A percentile compares a stretch with the other conserved stretches of the same genome.
These are phyloP conservation scores for Pisolithus tinctorius DNA, from an alignment of 768 basidiomycete genomes.

Conservation along the genomic window DNA sequence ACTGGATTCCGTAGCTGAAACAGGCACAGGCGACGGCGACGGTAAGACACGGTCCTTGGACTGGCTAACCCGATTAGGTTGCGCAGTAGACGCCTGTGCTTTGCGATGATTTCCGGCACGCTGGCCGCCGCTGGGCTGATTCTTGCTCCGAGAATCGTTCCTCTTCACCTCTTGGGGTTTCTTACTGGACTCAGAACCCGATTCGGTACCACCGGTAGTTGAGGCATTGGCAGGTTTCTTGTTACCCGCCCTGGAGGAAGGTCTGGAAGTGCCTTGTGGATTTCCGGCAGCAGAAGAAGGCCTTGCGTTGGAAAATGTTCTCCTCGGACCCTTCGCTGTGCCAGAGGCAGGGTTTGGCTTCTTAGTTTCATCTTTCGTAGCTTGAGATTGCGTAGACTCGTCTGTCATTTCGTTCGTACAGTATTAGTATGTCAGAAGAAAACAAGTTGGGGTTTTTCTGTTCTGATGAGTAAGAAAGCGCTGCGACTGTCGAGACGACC, in stretches of 20 bases:
- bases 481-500: constrained; percentile 4
- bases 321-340: constrained; percentile 52
- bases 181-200: constrained; percentile 67
- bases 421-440: constrained; percentile 32
- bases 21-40: constrained; percentile 40
- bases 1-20: constrained; percentile 55
- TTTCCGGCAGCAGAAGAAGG: constrained; percentile 36
- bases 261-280: constrained; percentile 42
- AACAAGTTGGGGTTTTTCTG: constrained; percentile 39
- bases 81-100: constrained; percentile 51
- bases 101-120: constrained; percentile 49
- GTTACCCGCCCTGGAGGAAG: constrained; percentile 61
- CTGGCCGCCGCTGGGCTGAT: constrained; percentile 38
- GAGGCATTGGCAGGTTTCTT: constrained; percentile 41
- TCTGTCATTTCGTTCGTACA: constrained; percentile 88
- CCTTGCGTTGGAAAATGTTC: constrained; percentile 42
- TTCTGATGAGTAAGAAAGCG: constrained; percentile 10
- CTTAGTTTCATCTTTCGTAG: constrained; percentile 68
- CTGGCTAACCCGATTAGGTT: constrained; percentile 46
- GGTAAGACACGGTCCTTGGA: constrained; percentile 40
- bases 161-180: constrained; percentile 51
- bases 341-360: constrained; percentile 43
- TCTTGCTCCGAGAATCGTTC: constrained; percentile 51
- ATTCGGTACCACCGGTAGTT: constrained; percentile 43
- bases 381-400: constrained; percentile 46